phyloP scores from a whole-genome alignment of 129 eudicot genomes.

The Centella asiatica region DNA sequence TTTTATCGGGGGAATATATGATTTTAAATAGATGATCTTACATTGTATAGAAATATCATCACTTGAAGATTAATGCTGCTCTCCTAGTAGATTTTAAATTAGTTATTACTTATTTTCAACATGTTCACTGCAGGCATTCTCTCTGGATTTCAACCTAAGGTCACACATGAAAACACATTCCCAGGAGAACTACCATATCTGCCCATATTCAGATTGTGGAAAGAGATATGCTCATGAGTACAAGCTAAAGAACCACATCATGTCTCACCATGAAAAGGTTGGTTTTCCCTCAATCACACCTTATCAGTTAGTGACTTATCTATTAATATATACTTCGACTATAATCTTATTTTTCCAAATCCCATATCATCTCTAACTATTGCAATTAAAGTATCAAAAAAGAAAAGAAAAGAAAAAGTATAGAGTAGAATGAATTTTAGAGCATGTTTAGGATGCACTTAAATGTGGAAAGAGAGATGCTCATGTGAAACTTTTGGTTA shows the following conservation, averaged over 20 bases:
- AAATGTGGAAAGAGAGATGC: no score
- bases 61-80: neutral
- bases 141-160: conserved; percentile 86
- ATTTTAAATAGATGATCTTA: no score
- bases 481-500: no score
- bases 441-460: no score
- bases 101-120: neutral
- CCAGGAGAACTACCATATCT: conserved; percentile 85
- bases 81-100: neutral
- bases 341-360: no score
- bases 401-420: no score
- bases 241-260: conserved; percentile 83
- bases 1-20: no score
- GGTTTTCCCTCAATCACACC: neutral
- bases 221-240: conserved; percentile 96
- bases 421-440: no score
- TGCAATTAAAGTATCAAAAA: no score
- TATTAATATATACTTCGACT: neutral
- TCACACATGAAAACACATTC: conserved; percentile 98
- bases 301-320: neutral
- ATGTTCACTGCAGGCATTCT: conserved; percentile 69
- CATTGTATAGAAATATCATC: neutral
- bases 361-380: no score
- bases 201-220: conserved; percentile 93
- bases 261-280: conserved; percentile 92